Evolutionary conservation across 129 eudicot species (phyloP).

Genomic region (Flaveria linearis): DNA sequence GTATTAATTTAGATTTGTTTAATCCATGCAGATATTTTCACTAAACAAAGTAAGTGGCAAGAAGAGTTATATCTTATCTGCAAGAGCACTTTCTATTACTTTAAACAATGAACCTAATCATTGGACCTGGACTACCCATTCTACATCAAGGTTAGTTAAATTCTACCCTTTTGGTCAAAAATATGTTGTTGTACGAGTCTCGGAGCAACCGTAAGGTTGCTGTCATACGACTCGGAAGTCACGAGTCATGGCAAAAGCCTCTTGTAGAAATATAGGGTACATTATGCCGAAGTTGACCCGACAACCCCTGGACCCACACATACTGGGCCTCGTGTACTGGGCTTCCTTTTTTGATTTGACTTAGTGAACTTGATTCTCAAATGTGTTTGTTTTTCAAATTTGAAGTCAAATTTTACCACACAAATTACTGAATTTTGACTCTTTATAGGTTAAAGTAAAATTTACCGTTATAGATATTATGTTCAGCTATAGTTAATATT

Average conservation of each 20-base stretch:
- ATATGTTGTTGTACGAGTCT: background rate
- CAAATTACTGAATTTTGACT: no score
- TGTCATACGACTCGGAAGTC: no score
- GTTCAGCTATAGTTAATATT: background rate
- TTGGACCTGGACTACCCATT: constrained; percentile 57
- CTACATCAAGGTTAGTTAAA: constrained; percentile 46
- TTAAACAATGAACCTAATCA: constrained; percentile 40
- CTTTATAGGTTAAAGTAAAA: background rate
- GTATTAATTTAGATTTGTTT: background rate
- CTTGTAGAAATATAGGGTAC: no score
- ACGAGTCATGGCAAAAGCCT: no score
- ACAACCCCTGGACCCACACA: no score
- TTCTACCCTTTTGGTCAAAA: constrained; percentile 3
- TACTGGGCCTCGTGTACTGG: no score
- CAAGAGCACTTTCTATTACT: constrained; percentile 51
- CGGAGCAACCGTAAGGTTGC: no score
- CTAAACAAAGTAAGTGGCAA: constrained; percentile 50
- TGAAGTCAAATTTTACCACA: no score
- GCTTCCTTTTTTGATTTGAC: no score
- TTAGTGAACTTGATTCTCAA: no score
- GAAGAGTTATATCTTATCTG: constrained; percentile 47
- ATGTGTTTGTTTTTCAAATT: no score
- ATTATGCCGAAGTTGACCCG: no score
- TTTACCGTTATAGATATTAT: background rate
- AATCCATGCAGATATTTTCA: constrained; percentile 47